Base-by-base conservation (phyloP, 108 stramenopile genomes). In the Epipyxis sp. region DNA sequence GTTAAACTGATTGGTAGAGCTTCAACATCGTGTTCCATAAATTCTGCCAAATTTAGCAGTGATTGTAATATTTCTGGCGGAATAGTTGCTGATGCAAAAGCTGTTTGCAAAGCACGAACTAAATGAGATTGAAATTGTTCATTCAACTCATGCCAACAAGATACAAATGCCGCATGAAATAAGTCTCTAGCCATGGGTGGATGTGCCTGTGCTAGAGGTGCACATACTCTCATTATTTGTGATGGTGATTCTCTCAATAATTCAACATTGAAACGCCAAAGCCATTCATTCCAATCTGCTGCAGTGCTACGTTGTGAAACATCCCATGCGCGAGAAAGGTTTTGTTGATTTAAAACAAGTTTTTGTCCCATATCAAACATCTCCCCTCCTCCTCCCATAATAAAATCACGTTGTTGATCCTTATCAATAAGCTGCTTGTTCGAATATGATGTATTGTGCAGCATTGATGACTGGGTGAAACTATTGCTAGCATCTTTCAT, bases 241-340 rank as follows among this genome's bases (percentile, higher is more conserved):
- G 90, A 88, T 0, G 98, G 96, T 0, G 92, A 91, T 81, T 99
- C 94, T n/a, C 94, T 89, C 35, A 99, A 83, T 1, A 99, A 88
- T 76, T 96, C 91, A 44, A 97, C 90, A 42, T 91, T 86, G 44
- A 99, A 87, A 0, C 94, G 78, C 0, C 95, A 84, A 86, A 97
- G 93, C 98, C 98, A 99, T 78, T 96, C 95, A 62, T 88, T 88
- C 96, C 97, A 99, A 80, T 99, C 98, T 42, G 95, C 94, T 46
- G 90, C 78, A 1, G 98, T 93, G 13, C 87, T 81, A 54, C 91
- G 84, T 79, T 95, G 91, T 0, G 90, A 86, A 37, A 94, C 94
- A 78, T 97, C 93, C 96, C 98, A 97, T 32, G 94, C 86, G 69
- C 87, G 83, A 59, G 91, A 84, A 57, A 99, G 86, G 59, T 91